phyloP scores from a whole-genome alignment of 768 basidiomycete species.

The Macrolepiota fuliginosa region DNA sequence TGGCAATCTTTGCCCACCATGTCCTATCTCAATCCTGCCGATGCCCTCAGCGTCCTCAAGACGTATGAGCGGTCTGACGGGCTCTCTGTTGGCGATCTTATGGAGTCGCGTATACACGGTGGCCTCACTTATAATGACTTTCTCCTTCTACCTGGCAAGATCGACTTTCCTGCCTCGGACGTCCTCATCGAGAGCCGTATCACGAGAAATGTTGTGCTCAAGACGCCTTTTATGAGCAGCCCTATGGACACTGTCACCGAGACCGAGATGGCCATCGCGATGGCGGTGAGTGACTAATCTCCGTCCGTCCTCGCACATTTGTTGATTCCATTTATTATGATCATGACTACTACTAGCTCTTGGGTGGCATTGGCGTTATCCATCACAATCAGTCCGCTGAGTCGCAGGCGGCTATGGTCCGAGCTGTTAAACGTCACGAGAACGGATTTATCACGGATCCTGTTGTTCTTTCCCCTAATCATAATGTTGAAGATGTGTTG shows the following conservation, averaged over 20 bases:
- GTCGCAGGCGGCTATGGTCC: conserved; percentile 94
- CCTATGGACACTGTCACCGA: conserved; percentile 99
- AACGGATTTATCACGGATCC: conserved; percentile 99
- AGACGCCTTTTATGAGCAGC: conserved; percentile 95
- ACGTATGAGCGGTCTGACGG: conserved; percentile 77
- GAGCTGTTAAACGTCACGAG: conserved; percentile 96
- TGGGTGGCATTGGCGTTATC: conserved; percentile 97
- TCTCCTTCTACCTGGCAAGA: conserved; percentile 90
- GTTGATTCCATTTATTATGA: conserved; percentile 19
- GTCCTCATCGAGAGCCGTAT: conserved; percentile 84
- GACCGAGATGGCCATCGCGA: conserved; percentile 86
- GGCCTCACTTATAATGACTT: conserved; percentile 99
- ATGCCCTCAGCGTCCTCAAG: conserved; percentile 75
- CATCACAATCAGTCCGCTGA: conserved; percentile 90
- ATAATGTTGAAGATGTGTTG: conserved; percentile 84
- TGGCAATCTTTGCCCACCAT: conserved; percentile 27
- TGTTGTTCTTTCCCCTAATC: conserved; percentile 76
- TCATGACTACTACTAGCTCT: conserved; percentile 61
- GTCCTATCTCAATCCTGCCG: conserved; percentile 60
- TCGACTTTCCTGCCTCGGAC: conserved; percentile 83
- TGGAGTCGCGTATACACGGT: conserved; percentile 82
- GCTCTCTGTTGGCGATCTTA: conserved; percentile 78
- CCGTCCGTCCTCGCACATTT: conserved; percentile 7
- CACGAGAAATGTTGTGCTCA: conserved; percentile 87
- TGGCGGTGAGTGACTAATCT: conserved; percentile 64